These are phyloP conservation scores for Rutstroemia sp. DNA, from an alignment of 2,329 filamentous ascomycete genomes.

Conservation along the genomic window DNA sequence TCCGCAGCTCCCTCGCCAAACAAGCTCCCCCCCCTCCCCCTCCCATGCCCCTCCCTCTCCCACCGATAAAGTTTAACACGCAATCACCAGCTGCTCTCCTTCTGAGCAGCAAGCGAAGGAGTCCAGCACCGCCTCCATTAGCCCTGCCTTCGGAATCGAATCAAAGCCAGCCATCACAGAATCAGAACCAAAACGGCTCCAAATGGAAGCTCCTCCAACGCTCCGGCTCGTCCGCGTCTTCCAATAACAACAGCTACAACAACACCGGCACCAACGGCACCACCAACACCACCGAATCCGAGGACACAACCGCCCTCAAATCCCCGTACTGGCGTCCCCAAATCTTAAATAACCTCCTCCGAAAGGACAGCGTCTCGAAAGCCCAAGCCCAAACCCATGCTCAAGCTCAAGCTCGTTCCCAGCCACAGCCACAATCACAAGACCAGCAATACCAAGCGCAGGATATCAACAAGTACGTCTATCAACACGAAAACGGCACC, in stretches of 20 bases:
- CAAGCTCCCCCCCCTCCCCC: conserved; percentile 32
- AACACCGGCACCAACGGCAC: not conserved
- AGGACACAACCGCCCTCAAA: conserved; percentile 20
- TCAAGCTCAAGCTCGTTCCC: not conserved
- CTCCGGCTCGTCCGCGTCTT: no score
- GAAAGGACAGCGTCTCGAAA: conserved; percentile 2
- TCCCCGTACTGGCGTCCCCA: conserved; percentile 22
- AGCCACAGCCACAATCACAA: not conserved
- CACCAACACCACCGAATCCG: not conserved
- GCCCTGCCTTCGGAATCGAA: not conserved
- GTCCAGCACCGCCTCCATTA: not conserved
- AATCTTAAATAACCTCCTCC: not conserved
- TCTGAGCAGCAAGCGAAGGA: not conserved
- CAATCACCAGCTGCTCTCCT: not conserved
- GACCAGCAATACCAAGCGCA: not conserved
- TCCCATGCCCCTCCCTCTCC: conserved; percentile 29
- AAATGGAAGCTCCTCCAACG: conserved; percentile 11
- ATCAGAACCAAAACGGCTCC: not conserved
- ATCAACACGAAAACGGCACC: not conserved
- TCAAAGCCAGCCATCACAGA: not conserved
- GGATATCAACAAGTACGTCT: not conserved
- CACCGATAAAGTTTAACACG: not conserved
- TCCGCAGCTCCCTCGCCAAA: conserved; percentile 8
- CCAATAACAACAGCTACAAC: not conserved
- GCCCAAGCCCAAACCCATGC: not conserved